Percentiles rank a stretch among this genome's conserved stretches.
phyloP scores from a whole-genome alignment of 2,329 filamentous ascomycete species.

The Penicillium occitanis region DNA sequence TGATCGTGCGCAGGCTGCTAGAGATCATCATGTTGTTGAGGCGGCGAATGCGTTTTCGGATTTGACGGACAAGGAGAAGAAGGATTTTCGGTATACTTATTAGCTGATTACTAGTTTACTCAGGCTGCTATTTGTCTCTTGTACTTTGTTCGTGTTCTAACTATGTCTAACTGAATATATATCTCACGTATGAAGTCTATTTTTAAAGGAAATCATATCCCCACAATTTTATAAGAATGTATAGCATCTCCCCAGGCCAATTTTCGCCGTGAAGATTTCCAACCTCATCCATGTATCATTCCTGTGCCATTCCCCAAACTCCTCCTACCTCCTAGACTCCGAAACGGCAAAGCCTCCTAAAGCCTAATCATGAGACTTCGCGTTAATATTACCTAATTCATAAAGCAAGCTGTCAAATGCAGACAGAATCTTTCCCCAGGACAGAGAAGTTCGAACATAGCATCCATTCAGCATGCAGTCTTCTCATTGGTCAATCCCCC shows the following conservation, averaged over 20 bases:
- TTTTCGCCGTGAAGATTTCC: background rate
- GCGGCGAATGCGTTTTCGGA: constrained; percentile 26
- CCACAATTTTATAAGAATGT: background rate
- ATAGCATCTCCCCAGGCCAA: background rate
- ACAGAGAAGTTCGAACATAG: background rate
- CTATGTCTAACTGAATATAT: background rate
- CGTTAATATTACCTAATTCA: background rate
- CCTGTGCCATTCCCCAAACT: background rate
- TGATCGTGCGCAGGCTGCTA: constrained; percentile 18
- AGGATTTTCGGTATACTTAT: constrained; percentile 28
- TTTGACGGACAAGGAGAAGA: constrained; percentile 29
- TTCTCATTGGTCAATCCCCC: background rate
- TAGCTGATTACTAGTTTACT: constrained; percentile 13
- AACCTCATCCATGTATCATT: background rate
- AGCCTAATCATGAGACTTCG: background rate
- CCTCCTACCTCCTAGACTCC: background rate
- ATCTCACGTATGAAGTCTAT: too few species aligned
- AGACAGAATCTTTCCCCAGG: too few species aligned
- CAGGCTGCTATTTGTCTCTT: background rate
- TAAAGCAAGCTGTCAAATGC: background rate
- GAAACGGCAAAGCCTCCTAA: too few species aligned
- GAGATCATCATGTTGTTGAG: constrained; percentile 15
- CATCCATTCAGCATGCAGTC: background rate
- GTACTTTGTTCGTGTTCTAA: background rate
- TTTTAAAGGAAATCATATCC: background rate